Conservation (phyloP, 2,329 filamentous ascomycete genomes). For the Pseudogymnoascus sp. region DNA sequence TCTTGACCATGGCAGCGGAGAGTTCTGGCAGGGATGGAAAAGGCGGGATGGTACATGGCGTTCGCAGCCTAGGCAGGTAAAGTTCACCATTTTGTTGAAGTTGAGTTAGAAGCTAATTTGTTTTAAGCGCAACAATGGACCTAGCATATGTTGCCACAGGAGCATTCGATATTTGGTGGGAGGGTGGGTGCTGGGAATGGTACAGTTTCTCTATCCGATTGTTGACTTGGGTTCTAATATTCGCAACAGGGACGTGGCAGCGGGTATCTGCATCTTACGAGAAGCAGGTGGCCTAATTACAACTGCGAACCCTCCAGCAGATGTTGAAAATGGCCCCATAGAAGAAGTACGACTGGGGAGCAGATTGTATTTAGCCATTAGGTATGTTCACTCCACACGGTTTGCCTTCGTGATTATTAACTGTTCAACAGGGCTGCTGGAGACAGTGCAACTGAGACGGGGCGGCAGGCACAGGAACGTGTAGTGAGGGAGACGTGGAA, state of each 20-base stretch:
- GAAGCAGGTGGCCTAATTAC: slow-evolving; percentile 70
- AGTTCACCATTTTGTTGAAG: slow-evolving; percentile 10
- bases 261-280: slow-evolving; percentile 62
- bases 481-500: slow-evolving; percentile 66
- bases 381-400: slow-evolving; percentile 32
- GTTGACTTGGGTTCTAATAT: not conserved
- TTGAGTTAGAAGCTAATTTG: not conserved
- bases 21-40: slow-evolving; percentile 51
- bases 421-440: slow-evolving; percentile 49
- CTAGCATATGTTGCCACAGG: slow-evolving; percentile 69
- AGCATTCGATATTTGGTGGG: slow-evolving; percentile 74
- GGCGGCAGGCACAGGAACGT: slow-evolving; percentile 58
- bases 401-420: slow-evolving; percentile 8
- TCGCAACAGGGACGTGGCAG: slow-evolving; percentile 59
- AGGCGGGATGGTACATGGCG: slow-evolving; percentile 72
- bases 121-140: slow-evolving; percentile 58
- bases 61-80: slow-evolving; percentile 57
- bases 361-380: slow-evolving; percentile 61
- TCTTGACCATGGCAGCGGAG: slow-evolving; percentile 67
- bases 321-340: slow-evolving; percentile 47
- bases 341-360: slow-evolving; percentile 55
- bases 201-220: slow-evolving; percentile 27
- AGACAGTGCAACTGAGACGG: slow-evolving; percentile 51
- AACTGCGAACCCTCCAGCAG: slow-evolving; percentile 60
- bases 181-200: slow-evolving; percentile 76